Conservation (phyloP, 2,329 filamentous ascomycete genomes). For the Aspergillus intermedius region DNA sequence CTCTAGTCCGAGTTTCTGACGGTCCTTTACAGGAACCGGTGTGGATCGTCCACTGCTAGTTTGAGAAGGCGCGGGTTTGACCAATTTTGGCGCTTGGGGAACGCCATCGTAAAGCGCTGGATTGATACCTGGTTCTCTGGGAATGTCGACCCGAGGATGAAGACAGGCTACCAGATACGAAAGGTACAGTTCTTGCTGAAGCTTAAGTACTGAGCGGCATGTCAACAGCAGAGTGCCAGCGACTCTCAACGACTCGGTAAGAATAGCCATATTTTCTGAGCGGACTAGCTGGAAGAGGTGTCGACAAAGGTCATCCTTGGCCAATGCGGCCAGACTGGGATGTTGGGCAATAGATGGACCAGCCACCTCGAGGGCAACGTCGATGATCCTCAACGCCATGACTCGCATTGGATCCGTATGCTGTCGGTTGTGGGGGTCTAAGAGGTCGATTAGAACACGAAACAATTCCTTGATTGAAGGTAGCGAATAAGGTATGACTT, state of each 20-base stretch:
- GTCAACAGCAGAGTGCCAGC: constrained; percentile 86
- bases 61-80: constrained; percentile 72
- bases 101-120: constrained; percentile 88
- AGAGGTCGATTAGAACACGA: constrained; percentile 81
- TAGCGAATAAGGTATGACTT: constrained; percentile 81
- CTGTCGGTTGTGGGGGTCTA: constrained; percentile 87
- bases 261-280: constrained; percentile 90
- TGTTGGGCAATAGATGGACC: constrained; percentile 92
- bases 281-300: constrained; percentile 94
- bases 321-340: constrained; percentile 76
- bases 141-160: constrained; percentile 90
- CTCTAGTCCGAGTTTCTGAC: constrained; percentile 86
- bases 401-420: constrained; percentile 94
- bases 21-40: constrained; percentile 83
- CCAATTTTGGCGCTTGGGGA: constrained; percentile 79
- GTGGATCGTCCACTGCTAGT: constrained; percentile 74
- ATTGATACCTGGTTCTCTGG: constrained; percentile 81
- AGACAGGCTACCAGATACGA: constrained; percentile 92
- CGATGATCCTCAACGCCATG: constrained; percentile 94
- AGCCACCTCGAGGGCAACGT: constrained; percentile 92
- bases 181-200: constrained; percentile 93
- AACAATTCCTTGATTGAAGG: constrained; percentile 94
- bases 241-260: constrained; percentile 88
- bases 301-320: constrained; percentile 86
- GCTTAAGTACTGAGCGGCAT: constrained; percentile 80